Evolutionary conservation across 176 grass and related monocot species (phyloP).

Genomic region (Calamus simplicifolius): DNA sequence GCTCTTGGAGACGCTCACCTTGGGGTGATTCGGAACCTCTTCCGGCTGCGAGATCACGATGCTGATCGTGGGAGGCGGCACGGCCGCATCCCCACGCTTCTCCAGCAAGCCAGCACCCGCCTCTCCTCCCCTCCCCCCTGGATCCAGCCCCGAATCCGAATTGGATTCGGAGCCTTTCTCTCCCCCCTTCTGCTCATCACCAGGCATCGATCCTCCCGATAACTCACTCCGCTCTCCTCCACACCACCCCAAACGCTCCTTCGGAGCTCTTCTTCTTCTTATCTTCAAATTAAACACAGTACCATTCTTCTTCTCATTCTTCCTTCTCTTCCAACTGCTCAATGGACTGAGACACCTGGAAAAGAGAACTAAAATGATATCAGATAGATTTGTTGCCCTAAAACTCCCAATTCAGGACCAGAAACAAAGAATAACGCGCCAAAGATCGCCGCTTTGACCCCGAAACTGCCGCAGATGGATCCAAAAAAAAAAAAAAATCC

Average conservation of each 20-base stretch:
- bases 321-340: too few relatives aligned
- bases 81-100: conserved; percentile 8
- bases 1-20: conserved; percentile 6
- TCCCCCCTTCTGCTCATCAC: conserved; percentile 13
- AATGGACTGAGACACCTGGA: too few relatives aligned
- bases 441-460: conserved; percentile 2
- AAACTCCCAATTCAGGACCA: not conserved
- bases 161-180: conserved; percentile 3
- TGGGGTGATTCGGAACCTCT: conserved; percentile 33
- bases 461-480: not conserved
- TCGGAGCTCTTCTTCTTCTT: not conserved
- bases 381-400: too few relatives aligned
- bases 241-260: not conserved
- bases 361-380: too few relatives aligned
- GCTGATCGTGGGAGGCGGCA: conserved; percentile 26
- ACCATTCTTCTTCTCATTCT: too few relatives aligned
- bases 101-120: not conserved
- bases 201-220: conserved; percentile 17
- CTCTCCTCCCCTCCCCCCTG: conserved; percentile 22
- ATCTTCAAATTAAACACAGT: too few relatives aligned
- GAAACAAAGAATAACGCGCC: not conserved
- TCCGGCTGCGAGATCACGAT: conserved; percentile 64
- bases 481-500: not conserved
- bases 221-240: not conserved
- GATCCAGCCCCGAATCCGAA: conserved; percentile 14